Conservation (phyloP, 352 stramenopile species). For the Globisporangium nodosum region DNA sequence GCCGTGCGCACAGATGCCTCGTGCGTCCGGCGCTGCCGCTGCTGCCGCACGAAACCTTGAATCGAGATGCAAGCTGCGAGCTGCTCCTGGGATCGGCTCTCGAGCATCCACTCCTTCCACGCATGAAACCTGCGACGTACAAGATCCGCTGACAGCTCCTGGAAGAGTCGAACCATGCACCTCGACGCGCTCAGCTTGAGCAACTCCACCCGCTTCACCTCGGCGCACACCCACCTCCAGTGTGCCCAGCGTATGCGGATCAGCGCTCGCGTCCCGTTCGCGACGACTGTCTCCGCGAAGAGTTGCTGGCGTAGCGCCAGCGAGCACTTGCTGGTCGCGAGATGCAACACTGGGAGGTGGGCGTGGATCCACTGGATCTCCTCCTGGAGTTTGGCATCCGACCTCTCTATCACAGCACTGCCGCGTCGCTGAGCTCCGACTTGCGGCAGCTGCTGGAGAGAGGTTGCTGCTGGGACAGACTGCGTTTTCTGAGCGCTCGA, state of each 20-base stretch:
- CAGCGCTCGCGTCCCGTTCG: constrained; percentile 19
- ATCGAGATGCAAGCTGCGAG: constrained; percentile 31
- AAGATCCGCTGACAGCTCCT: constrained; percentile 13
- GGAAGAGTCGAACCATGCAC: constrained; percentile 23
- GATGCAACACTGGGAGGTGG: constrained; percentile 48
- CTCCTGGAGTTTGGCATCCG: constrained; percentile 16
- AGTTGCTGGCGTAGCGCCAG: constrained; percentile 30
- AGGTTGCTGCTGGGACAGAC: no score
- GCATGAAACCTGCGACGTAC: constrained; percentile 12
- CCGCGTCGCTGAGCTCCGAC: constrained; percentile 1
- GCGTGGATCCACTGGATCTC: constrained; percentile 63
- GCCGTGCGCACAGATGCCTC: background rate
- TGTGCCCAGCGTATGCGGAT: constrained; percentile 18
- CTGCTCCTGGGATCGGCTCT: constrained; percentile 20
- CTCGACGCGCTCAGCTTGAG: constrained; percentile 21
- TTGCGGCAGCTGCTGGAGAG: background rate
- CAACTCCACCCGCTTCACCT: constrained; percentile 19
- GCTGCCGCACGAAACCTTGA: constrained; percentile 15
- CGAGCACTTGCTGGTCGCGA: constrained; percentile 43
- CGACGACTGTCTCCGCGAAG: constrained; percentile 26
- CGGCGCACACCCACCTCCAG: constrained; percentile 27
- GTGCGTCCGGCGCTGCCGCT: background rate
- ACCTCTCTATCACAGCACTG: background rate
- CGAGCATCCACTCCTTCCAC: constrained; percentile 17
- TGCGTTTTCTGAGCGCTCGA: background rate